Conservation (phyloP, 129 eudicot species). For the Artemisia argyi region DNA sequence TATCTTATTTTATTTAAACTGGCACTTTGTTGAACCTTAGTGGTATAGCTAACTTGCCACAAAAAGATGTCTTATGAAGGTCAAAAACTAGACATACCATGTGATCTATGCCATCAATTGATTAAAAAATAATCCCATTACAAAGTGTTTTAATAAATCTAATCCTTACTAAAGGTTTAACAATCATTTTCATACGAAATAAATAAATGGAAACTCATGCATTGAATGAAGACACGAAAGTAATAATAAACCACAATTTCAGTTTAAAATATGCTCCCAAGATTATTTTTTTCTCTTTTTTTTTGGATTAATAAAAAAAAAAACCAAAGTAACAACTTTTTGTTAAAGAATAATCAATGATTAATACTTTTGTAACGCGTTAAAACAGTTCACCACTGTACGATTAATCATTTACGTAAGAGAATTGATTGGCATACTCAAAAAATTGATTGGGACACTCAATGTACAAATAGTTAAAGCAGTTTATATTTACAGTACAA, state of each 20-base stretch:
- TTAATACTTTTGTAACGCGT: slow-evolving; percentile 26
- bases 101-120: slow-evolving; percentile 35
- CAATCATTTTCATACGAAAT: slow-evolving; percentile 16
- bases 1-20: not conserved
- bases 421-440: too few species aligned
- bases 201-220: slow-evolving; percentile 25
- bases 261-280: slow-evolving; percentile 9
- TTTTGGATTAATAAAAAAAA: not conserved
- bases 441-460: too few species aligned
- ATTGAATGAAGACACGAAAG: slow-evolving; percentile 31
- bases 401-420: slow-evolving; percentile 23
- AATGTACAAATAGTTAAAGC: too few species aligned
- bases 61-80: slow-evolving; percentile 26
- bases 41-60: slow-evolving; percentile 28
- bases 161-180: slow-evolving; percentile 17
- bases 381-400: slow-evolving; percentile 30
- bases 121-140: slow-evolving; percentile 28
- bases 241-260: slow-evolving; percentile 14
- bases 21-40: slow-evolving; percentile 26
- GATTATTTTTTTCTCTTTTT: slow-evolving; percentile 14
- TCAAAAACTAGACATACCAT: slow-evolving; percentile 41
- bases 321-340: slow-evolving; percentile 22
- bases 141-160: slow-evolving; percentile 24
- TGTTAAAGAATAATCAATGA: slow-evolving; percentile 14
- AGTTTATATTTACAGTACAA: too few species aligned